Conservation (phyloP, 805 yeast species). For the Saccharomycopsis fibuligera region DNA sequence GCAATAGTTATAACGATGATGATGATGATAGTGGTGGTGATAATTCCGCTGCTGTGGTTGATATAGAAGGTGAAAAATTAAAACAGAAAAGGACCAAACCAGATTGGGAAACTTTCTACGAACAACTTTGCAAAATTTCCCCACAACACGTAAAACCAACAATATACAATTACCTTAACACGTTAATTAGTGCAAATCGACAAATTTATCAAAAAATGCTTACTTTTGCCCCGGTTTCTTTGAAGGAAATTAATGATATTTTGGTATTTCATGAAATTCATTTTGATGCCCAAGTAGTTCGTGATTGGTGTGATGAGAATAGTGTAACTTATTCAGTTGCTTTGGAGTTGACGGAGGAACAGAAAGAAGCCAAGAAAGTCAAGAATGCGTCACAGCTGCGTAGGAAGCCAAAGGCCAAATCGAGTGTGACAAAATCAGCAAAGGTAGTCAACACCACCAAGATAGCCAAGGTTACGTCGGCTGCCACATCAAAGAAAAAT, state of each 20-base stretch:
- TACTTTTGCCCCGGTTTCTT: constrained; percentile 14
- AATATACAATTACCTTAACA: constrained; percentile 5
- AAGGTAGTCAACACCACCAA: too few relatives aligned
- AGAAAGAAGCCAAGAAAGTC: too few relatives aligned
- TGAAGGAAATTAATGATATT: constrained; percentile 1
- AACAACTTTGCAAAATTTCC: background rate
- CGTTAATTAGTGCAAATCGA: constrained; percentile 1
- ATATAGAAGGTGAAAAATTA: background rate
- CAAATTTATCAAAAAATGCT: constrained; percentile 13
- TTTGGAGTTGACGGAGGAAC: too few relatives aligned
- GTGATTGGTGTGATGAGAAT: constrained; percentile 13
- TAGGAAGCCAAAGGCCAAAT: too few relatives aligned
- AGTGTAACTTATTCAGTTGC: constrained; percentile 14
- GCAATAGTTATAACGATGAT: too few relatives aligned
- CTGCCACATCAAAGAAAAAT: too few relatives aligned
- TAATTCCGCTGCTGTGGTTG: background rate
- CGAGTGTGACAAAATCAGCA: too few relatives aligned
- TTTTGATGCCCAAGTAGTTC: constrained; percentile 9
- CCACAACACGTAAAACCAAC: constrained; percentile 2
- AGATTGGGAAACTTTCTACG: constrained; percentile 1
- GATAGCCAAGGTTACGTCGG: too few relatives aligned
- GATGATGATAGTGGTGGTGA: background rate
- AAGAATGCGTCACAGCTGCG: too few relatives aligned
- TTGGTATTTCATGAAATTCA: background rate
- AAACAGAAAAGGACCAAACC: background rate